Evolutionary conservation across 768 basidiomycete species (phyloP).

Genomic region (Pleurotus ostreatus): DNA sequence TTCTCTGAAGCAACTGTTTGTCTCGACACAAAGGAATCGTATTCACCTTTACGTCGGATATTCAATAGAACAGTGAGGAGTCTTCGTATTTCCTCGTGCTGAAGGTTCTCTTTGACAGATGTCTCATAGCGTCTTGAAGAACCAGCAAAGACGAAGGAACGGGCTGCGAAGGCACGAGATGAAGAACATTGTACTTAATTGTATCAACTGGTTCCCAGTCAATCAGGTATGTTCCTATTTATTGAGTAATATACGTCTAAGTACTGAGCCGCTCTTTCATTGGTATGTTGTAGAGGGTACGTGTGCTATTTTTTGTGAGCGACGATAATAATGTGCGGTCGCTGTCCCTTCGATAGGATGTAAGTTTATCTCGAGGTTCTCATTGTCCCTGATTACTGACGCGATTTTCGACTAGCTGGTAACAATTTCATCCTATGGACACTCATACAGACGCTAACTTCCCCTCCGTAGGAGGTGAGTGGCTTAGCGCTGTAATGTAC

Average conservation of each 20-base stretch:
- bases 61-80: background rate
- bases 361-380: background rate
- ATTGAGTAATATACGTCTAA: background rate
- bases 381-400: background rate
- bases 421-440: too few relatives aligned
- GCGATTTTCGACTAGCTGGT: background rate
- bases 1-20: background rate
- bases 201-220: constrained; percentile 6
- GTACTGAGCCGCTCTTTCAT: background rate
- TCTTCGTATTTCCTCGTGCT: too few relatives aligned
- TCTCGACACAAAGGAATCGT: constrained; percentile 1
- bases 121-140: background rate
- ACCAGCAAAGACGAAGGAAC: background rate
- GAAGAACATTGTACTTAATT: constrained; percentile 3
- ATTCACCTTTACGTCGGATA: constrained; percentile 4
- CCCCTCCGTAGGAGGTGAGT: too few relatives aligned
- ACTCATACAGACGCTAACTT: too few relatives aligned
- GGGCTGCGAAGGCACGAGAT: background rate
- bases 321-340: background rate
- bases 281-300: background rate
- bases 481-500: too few relatives aligned
- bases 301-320: background rate
- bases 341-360: background rate
- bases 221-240: background rate
- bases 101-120: background rate